Evolutionary conservation across 371 early-diverging fungal species (phyloP).

Genomic region (Mortierella sp.): DNA sequence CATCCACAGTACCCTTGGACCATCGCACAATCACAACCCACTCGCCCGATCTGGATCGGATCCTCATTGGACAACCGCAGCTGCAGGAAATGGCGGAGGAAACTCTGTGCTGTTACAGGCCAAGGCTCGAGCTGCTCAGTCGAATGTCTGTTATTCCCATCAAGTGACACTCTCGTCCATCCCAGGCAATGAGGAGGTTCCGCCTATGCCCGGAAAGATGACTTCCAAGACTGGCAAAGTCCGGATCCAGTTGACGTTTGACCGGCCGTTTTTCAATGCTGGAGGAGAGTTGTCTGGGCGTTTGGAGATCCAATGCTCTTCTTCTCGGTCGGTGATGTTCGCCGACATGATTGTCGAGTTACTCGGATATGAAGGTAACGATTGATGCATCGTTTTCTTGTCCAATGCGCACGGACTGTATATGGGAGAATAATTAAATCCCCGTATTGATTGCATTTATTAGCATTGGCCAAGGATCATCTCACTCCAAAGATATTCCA

Average conservation of each 20-base stretch:
- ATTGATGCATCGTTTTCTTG: background rate
- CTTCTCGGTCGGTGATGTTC: conserved; percentile 42
- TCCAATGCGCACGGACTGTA: background rate
- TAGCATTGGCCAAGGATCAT: conserved; percentile 49
- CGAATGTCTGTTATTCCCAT: conserved; percentile 27
- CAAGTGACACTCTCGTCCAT: conserved; percentile 45
- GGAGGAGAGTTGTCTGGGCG: conserved; percentile 54
- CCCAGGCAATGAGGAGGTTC: conserved; percentile 40
- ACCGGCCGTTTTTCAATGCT: conserved; percentile 51
- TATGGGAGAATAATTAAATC: background rate
- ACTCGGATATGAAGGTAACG: conserved; percentile 50
- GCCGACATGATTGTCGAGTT: conserved; percentile 52
- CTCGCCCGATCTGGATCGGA: conserved; percentile 15
- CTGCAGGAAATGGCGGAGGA: background rate
- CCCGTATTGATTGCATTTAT: background rate
- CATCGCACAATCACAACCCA: conserved; percentile 6
- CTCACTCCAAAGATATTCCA: conserved; percentile 43
- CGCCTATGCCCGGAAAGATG: conserved; percentile 44
- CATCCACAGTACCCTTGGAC: background rate
- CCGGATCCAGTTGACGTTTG: conserved; percentile 46
- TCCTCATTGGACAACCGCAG: conserved; percentile 14
- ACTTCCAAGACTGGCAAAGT: conserved; percentile 49
- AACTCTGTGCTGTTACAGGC: background rate
- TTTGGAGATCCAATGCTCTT: conserved; percentile 50
- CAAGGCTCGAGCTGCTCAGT: conserved; percentile 16